phyloP scores from a whole-genome alignment of 1,284 basidiomycete species.

The Ganoderma leucocontextum region DNA sequence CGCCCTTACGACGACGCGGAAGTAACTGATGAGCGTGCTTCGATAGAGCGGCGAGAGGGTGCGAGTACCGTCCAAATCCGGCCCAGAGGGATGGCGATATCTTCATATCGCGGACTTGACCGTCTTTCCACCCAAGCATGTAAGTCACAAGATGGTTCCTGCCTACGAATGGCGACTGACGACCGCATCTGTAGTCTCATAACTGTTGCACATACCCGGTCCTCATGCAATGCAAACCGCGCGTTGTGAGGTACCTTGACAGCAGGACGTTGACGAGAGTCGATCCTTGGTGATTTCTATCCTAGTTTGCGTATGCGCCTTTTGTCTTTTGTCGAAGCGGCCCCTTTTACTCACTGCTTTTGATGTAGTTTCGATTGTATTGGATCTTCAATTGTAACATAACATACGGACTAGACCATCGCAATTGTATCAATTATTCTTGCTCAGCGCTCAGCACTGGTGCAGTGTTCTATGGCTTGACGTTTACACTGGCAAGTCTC shows the following conservation, averaged over 20 bases:
- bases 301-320: neutral
- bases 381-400: conserved; percentile 3
- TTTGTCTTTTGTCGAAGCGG: neutral
- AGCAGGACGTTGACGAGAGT: conserved; percentile 8
- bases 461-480: neutral
- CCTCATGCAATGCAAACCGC: conserved; percentile 15
- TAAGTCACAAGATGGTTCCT: neutral
- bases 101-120: conserved; percentile 18
- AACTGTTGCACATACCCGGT: conserved; percentile 17
- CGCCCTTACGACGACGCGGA: no score
- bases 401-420: neutral
- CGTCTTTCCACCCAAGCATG: conserved; percentile 12
- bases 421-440: conserved; percentile 6
- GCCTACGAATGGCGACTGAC: neutral
- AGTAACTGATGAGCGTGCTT: neutral
- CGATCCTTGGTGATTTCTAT: conserved; percentile 10
- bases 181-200: neutral
- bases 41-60: conserved; percentile 18
- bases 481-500: neutral
- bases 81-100: conserved; percentile 5
- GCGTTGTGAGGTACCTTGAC: conserved; percentile 15
- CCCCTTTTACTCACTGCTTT: neutral
- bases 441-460: neutral
- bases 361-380: neutral
- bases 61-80: neutral